A percentile compares a stretch with the other conserved stretches of the same genome.
phyloP scores from a whole-genome alignment of 208 protist genomes.

The Leishmania tarentolae region DNA sequence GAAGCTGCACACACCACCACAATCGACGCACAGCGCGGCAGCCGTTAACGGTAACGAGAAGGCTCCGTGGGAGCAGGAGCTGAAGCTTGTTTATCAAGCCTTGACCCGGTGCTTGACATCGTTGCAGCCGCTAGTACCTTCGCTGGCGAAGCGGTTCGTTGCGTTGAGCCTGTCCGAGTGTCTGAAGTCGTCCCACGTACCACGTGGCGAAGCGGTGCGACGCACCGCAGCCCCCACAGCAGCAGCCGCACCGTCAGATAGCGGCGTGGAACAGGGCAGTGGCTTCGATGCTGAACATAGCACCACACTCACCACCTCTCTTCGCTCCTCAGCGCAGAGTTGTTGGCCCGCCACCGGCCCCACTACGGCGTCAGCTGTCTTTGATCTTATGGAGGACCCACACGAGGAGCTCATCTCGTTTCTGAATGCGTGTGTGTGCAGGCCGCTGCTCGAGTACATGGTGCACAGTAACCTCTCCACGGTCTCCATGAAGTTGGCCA shows the following conservation, averaged over 20 bases:
- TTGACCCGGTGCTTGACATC: constrained; percentile 36
- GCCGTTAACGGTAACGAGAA: background rate
- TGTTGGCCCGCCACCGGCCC: background rate
- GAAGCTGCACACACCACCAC: background rate
- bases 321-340: background rate
- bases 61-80: constrained; percentile 17
- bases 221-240: background rate
- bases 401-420: constrained; percentile 42
- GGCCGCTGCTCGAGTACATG: constrained; percentile 61
- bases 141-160: constrained; percentile 11
- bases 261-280: background rate
- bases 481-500: constrained; percentile 52
- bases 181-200: constrained; percentile 36
- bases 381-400: constrained; percentile 43
- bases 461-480: constrained; percentile 41
- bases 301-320: background rate
- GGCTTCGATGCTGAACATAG: background rate
- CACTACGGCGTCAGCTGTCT: constrained; percentile 6
- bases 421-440: constrained; percentile 56
- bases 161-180: constrained; percentile 26
- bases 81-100: constrained; percentile 40
- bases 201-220: background rate
- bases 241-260: background rate
- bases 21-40: background rate
- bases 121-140: constrained; percentile 34